phyloP scores from a whole-genome alignment of 192 early-diverging fungal species.

The Rhizoclosmatium sp. region DNA sequence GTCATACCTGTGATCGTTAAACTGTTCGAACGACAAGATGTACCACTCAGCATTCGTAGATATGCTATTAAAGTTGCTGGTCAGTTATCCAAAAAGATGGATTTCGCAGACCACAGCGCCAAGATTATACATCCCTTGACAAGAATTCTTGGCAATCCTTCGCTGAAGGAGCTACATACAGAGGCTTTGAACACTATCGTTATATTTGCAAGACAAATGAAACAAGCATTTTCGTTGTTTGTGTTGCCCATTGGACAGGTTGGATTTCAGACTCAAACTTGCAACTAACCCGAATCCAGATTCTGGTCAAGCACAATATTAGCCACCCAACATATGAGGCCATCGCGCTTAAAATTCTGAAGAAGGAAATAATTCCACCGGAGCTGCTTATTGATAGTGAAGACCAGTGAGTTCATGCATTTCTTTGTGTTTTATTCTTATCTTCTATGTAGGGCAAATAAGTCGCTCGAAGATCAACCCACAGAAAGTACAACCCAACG shows the following conservation, averaged over 20 bases:
- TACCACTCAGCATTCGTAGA: slow-evolving; percentile 66
- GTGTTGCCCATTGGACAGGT: slow-evolving; percentile 87
- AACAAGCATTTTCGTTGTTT: slow-evolving; percentile 85
- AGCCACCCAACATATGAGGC: slow-evolving; percentile 76
- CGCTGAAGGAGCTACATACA: slow-evolving; percentile 60
- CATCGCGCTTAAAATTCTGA: slow-evolving; percentile 77
- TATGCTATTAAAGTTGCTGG: slow-evolving; percentile 76
- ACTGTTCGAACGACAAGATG: slow-evolving; percentile 77
- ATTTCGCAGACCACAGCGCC: slow-evolving; percentile 84
- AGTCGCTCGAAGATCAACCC: slow-evolving; percentile 43
- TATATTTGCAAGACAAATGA: slow-evolving; percentile 82
- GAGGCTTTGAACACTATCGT: slow-evolving; percentile 84
- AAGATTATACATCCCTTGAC: slow-evolving; percentile 87
- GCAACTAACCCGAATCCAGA: slow-evolving; percentile 22
- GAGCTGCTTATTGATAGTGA: slow-evolving; percentile 67
- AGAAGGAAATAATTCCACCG: slow-evolving; percentile 77
- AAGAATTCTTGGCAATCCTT: slow-evolving; percentile 67
- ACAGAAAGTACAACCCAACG: slow-evolving; percentile 66
- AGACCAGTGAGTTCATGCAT: slow-evolving; percentile 32
- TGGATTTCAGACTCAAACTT: not conserved
- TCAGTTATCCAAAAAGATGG: slow-evolving; percentile 77
- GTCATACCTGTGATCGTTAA: slow-evolving; percentile 85
- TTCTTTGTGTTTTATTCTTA: slow-evolving; percentile 14
- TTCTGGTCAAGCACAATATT: slow-evolving; percentile 69
- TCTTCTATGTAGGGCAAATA: slow-evolving; percentile 38